Percentiles rank a stretch among this genome's conserved stretches.
Conservation (phyloP, 129 eudicot species). For the Tagetes erecta region DNA sequence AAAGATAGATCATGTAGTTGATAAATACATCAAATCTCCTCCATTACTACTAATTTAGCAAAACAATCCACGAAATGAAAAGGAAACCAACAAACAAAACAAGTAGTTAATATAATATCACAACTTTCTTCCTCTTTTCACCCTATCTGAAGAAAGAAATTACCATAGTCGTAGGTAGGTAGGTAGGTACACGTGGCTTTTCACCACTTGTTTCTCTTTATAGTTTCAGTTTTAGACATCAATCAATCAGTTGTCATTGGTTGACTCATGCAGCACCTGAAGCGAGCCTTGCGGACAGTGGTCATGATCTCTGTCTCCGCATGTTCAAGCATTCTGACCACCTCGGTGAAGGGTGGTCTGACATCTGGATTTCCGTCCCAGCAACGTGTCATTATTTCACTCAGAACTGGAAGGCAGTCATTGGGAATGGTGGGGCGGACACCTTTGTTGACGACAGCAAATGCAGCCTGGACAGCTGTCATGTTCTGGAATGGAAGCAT, state of each 20-base stretch:
- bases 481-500: slow-evolving; percentile 96
- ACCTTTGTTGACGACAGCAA: slow-evolving; percentile 93
- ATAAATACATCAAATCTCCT: slow-evolving; percentile 63
- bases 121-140: slow-evolving; percentile 38
- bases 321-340: slow-evolving; percentile 85
- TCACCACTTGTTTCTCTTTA: slow-evolving; percentile 12
- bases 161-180: slow-evolving; percentile 42
- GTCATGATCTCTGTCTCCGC: slow-evolving; percentile 87
- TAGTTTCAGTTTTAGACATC: not conserved
- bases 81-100: slow-evolving; percentile 39
- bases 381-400: slow-evolving; percentile 89
- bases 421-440: slow-evolving; percentile 81
- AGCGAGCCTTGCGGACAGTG: slow-evolving; percentile 87
- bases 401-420: slow-evolving; percentile 84
- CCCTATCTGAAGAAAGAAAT: slow-evolving; percentile 63
- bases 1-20: slow-evolving; percentile 7
- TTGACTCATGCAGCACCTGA: slow-evolving; percentile 91
- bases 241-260: slow-evolving; percentile 90
- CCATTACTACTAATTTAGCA: slow-evolving; percentile 58
- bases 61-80: slow-evolving; percentile 52
- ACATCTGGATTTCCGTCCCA: slow-evolving; percentile 88
- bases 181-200: slow-evolving; percentile 39
- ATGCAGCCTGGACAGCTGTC: slow-evolving; percentile 99
- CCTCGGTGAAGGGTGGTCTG: slow-evolving; percentile 73
- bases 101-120: slow-evolving; percentile 53